These are phyloP conservation scores for Mycothermus thermophilus DNA, from an alignment of 495 filamentous ascomycete species.

Conservation along the genomic window DNA sequence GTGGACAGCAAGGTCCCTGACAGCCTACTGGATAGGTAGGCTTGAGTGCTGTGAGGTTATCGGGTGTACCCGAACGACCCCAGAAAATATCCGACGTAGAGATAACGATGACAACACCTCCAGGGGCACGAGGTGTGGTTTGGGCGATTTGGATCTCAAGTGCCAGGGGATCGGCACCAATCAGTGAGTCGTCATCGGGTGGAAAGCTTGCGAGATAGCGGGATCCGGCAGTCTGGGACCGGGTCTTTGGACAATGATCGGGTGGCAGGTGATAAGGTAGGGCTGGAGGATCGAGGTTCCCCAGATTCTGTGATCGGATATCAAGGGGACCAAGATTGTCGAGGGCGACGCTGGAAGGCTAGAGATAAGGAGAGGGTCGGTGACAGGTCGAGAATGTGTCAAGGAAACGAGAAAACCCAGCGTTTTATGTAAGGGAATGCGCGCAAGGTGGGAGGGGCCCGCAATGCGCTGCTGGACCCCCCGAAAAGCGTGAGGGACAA, in stretches of 20 bases:
- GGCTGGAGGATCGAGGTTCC: slow-evolving; percentile 19
- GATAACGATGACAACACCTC: too few relatives aligned
- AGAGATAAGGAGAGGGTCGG: slow-evolving; percentile 31
- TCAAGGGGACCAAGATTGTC: slow-evolving; percentile 26
- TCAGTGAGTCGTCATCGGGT: slow-evolving; percentile 37
- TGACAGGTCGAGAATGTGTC: slow-evolving; percentile 35
- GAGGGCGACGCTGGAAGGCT: slow-evolving; percentile 20
- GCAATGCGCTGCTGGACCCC: slow-evolving; percentile 14
- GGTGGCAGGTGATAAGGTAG: slow-evolving; percentile 25
- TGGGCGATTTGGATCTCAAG: too few relatives aligned
- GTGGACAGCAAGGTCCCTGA: too few relatives aligned
- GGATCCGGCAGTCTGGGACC: slow-evolving; percentile 35
- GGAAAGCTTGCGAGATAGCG: slow-evolving; percentile 15
- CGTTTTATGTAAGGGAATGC: slow-evolving; percentile 45
- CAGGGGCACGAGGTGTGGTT: slow-evolving; percentile 11
- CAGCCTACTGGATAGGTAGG: too few relatives aligned
- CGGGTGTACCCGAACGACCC: too few relatives aligned
- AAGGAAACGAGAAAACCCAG: slow-evolving; percentile 33
- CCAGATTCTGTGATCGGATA: slow-evolving; percentile 23
- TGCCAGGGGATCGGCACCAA: slow-evolving; percentile 31
- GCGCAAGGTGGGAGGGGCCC: slow-evolving; percentile 20
- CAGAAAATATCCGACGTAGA: slow-evolving; percentile 17
- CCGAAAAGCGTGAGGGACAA: slow-evolving; percentile 13
- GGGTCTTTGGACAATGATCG: slow-evolving; percentile 10
- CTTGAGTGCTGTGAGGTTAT: too few relatives aligned